Evolutionary conservation across 192 early-diverging fungal species (phyloP), one percentile per base, ranked within the genome.

Genomic region (Entomortierella lignicola): DNA sequence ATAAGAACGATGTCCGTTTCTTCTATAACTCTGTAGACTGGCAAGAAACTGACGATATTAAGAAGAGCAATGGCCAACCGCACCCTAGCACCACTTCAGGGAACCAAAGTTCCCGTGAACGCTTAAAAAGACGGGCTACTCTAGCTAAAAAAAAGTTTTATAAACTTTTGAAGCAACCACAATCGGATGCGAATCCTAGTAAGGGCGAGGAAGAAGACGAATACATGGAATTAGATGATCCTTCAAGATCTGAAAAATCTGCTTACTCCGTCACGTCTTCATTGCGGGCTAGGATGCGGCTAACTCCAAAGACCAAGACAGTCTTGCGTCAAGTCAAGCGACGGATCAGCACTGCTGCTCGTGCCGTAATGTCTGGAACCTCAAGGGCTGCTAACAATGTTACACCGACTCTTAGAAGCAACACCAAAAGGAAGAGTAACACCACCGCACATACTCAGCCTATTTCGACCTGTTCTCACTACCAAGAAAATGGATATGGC

Each of bases 291-390:
- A 59, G 55, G 0, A 53, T 67, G 31, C 42, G 59, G 0, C 29
- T 77, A 48, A 61, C 39, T 53, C 72, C 20, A 54, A 31, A 54
- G 57, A 77, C 66, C 21, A 77, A 67, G 43, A 67, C 64, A 2
- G 60, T 63, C 10, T 53, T 77, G 17, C 65, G 66, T 2, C 73
- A 77, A 32, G 66, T 77, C 21, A 77, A 77, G 55, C 52, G 55
- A 18, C 50, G 60, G 5, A 25, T 77, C n/a, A 69, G 54, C 51
- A 32, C 47, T 12, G 73, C 55, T 0, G 62, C 71, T n/a, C 42
- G 34, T 4, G 53, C 52, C 0, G 43, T 72, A 1, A 37, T 77
- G 10, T 62, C 73, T 1, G 59, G 63, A 29, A 66, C 73, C 20
- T 58, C 34, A 11, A 62, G 58, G 44, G 72, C 72, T 30, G 64